These are phyloP conservation scores for Termitomyces titanicus DNA, from an alignment of 768 basidiomycete species.

Conservation along the genomic window DNA sequence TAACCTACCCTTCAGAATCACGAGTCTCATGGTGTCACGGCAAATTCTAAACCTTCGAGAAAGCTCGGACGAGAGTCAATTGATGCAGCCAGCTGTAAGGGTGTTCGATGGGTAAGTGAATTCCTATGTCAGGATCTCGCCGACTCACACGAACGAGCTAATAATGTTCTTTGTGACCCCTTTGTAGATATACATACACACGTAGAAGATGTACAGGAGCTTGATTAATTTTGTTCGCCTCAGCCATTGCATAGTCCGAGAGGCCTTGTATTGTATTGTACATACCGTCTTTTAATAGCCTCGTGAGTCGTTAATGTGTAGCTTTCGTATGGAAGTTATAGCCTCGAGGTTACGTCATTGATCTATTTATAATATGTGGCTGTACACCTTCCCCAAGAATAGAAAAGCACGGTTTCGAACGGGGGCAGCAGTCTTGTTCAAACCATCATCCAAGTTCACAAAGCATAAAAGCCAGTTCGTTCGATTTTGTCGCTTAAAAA, in stretches of 20 bases:
- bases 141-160: background rate
- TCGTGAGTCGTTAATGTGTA: no score
- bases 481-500: background rate
- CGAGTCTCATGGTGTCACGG: slow-evolving; percentile 34
- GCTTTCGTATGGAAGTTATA: no score
- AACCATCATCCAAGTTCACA: background rate
- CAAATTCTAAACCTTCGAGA: slow-evolving; percentile 31
- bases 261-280: no score
- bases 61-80: background rate
- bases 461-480: background rate
- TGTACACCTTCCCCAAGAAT: no score
- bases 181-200: background rate
- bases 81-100: background rate
- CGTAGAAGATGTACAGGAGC: background rate
- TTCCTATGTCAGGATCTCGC: background rate
- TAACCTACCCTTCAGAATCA: slow-evolving; percentile 20
- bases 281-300: no score
- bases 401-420: no score
- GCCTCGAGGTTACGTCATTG: no score
- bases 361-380: no score
- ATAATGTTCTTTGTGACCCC: no score
- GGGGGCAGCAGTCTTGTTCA: background rate
- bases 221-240: background rate
- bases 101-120: background rate
- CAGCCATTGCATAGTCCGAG: no score